Evolutionary conservation across 73 alveolate genomes (phyloP).

Genomic region (Tetrahymena malaccensis): DNA sequence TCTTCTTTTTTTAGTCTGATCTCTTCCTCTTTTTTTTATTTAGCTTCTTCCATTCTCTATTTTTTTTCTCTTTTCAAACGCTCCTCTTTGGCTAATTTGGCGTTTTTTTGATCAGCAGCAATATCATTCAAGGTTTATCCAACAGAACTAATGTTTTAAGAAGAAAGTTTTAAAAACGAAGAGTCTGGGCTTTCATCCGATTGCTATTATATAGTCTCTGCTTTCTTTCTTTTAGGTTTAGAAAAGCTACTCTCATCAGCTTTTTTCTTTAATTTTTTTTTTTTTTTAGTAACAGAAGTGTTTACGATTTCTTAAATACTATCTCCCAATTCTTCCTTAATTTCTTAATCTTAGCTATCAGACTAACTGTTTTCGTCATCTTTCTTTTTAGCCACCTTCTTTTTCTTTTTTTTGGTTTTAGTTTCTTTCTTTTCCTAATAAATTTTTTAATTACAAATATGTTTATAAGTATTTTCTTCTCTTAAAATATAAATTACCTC

Average conservation of each 20-base stretch:
- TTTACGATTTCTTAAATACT: not conserved
- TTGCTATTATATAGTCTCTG: not conserved
- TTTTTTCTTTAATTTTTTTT: not conserved
- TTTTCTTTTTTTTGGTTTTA: not conserved
- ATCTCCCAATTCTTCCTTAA: not conserved
- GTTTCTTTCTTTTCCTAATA: not conserved
- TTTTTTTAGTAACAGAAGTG: not conserved
- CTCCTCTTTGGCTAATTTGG: not conserved
- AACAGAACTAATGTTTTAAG: not conserved
- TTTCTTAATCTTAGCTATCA: not conserved
- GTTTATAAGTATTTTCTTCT: no score
- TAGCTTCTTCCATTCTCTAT: not conserved
- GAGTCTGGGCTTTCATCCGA: not conserved
- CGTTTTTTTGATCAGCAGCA: not conserved
- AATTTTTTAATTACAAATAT: no score
- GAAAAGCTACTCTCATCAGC: not conserved
- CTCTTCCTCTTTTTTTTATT: not conserved
- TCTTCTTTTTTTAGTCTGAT: not conserved
- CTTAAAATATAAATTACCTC: not conserved
- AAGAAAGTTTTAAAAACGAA: not conserved
- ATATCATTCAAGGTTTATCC: not conserved
- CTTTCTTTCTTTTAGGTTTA: not conserved
- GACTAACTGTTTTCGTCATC: not conserved
- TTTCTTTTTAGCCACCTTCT: not conserved
- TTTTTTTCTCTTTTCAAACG: not conserved